Evolutionary conservation across 1,284 basidiomycete genomes (phyloP).

Genomic region (Ceratorhiza oryzae-sativae): DNA sequence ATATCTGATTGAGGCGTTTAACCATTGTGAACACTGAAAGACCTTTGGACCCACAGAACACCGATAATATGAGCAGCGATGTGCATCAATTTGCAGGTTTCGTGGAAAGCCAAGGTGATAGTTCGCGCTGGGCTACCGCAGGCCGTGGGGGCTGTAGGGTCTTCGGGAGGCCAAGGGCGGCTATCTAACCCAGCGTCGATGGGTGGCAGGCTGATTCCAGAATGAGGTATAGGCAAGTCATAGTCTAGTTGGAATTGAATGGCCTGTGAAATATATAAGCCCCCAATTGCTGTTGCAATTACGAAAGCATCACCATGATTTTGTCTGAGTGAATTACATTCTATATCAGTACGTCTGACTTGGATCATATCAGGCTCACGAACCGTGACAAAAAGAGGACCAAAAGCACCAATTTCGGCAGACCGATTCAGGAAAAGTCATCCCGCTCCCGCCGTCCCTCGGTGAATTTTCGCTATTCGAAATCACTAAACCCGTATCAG

Average conservation of each 20-base stretch:
- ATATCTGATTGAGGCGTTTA: no score
- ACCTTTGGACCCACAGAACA: constrained; percentile 57
- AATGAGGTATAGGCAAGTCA: constrained; percentile 53
- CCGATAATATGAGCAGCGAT: constrained; percentile 66
- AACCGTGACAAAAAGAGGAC: constrained; percentile 60
- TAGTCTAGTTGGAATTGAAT: constrained; percentile 57
- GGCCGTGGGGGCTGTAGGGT: neutral
- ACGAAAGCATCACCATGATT: no score
- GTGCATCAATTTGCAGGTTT: constrained; percentile 61
- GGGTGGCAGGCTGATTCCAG: constrained; percentile 3
- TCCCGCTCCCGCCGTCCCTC: no score
- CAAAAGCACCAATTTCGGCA: constrained; percentile 65
- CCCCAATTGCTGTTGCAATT: neutral
- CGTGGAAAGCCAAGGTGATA: constrained; percentile 60
- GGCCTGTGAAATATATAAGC: neutral
- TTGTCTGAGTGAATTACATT: neutral
- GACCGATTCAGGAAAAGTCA: constrained; percentile 58
- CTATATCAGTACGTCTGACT: neutral
- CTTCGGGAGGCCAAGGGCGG: neutral
- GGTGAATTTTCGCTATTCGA: no score
- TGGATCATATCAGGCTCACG: neutral
- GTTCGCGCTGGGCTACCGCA: constrained; percentile 32
- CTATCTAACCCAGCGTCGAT: neutral
- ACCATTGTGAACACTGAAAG: neutral
- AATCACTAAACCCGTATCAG: constrained; percentile 55